Conservation (phyloP, 1,139 yeast species). For the Debaryomyces udenii region DNA sequence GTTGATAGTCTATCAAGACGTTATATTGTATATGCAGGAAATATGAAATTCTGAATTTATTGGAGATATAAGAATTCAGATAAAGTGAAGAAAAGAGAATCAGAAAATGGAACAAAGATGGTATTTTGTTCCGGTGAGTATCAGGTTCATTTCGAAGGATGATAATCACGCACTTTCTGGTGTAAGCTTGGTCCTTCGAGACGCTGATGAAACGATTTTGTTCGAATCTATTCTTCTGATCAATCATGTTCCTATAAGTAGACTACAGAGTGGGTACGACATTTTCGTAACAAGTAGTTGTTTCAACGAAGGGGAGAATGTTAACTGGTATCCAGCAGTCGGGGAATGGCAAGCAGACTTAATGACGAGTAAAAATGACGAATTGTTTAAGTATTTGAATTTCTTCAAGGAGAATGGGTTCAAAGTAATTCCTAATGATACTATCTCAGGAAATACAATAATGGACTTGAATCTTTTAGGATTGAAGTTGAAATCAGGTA, state of each 20-base stretch:
- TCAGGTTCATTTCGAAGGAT: conserved; percentile 25
- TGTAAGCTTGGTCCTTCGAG: conserved; percentile 22
- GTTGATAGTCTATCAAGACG: conserved; percentile 1
- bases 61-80: neutral
- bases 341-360: conserved; percentile 11
- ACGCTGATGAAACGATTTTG: conserved; percentile 16
- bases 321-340: conserved; percentile 28
- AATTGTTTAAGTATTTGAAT: conserved; percentile 16
- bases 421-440: conserved; percentile 31
- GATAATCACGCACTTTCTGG: conserved; percentile 32
- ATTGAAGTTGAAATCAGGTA: conserved; percentile 3
- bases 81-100: neutral
- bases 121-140: conserved; percentile 30
- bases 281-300: conserved; percentile 24
- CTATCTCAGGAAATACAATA: conserved; percentile 12
- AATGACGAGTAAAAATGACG: conserved; percentile 7
- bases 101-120: conserved; percentile 16
- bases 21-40: no score
- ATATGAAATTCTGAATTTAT: neutral
- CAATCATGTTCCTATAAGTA: conserved; percentile 20
- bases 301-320: conserved; percentile 17
- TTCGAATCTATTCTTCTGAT: conserved; percentile 23
- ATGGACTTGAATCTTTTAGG: conserved; percentile 11
- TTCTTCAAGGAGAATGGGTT: conserved; percentile 30
- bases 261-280: conserved; percentile 15